Base-by-base conservation (phyloP, 2,329 filamentous ascomycete genomes). In the Aspergillus sp. region DNA sequence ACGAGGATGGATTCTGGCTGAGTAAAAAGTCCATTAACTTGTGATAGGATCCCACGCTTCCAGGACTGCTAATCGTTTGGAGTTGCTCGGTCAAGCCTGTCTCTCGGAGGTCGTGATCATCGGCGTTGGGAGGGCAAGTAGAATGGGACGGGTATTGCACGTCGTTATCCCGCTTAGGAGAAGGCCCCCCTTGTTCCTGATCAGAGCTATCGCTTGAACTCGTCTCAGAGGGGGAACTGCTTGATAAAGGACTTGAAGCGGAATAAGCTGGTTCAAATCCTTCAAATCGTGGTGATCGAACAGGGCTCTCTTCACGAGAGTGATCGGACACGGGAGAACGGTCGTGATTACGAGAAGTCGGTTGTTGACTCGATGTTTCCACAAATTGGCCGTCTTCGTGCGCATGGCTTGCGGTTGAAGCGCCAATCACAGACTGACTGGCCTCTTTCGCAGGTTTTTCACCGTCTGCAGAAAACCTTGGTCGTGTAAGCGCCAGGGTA, bases 381-480 rank as follows among this genome's bases (percentile, higher is more conserved):
- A 18, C 24, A 17, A 24, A 51, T 34, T 55, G 55, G 17, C 48
- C 11, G 34, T 57, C 43, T 12, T 56, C 41, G 38, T 44, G 36
- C 26, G 18, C 48, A 15, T 48, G 43, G 38, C n/a, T 20, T 30
- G 42, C 30, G 26, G 36, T 32, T 43, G 48, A 13, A 50, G 5
- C 45, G 24, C 57, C 54, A 30, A 39, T 51, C 22, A 18, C 48
- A 49, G 54, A 36, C 44, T 59, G 42, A 34, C 59, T 63, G 38
- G 60, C 48, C 34, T 62, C 66, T 53, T 60, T 66, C 60, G 66
- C 61, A 53, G 59, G 64, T 22, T 42, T 32, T 50, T 67, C 65
- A 52, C 66, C 62, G 45, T 62, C 57, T 68, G 66, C 65, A 57
- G 64, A 64, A 55, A 66, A 62, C 68, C 69, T 69, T 70, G 50